Conservation (phyloP, 768 basidiomycete genomes). For the Tremella fuciformis region DNA sequence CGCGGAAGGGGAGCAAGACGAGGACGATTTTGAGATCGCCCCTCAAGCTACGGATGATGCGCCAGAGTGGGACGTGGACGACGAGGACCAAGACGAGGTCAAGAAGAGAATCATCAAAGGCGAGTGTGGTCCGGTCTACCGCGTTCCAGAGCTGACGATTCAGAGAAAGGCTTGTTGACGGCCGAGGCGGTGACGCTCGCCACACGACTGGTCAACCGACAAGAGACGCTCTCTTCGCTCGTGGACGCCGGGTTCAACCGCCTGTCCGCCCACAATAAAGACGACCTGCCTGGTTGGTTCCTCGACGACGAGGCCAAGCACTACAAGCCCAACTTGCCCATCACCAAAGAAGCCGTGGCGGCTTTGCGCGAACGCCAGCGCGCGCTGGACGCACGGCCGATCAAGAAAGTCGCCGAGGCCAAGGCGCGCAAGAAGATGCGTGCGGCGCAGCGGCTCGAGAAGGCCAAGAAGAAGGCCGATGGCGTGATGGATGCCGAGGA, state of each 20-base stretch:
- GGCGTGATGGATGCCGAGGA: slow-evolving; percentile 74
- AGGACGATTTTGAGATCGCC: slow-evolving; percentile 72
- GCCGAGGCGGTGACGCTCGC: slow-evolving; percentile 89
- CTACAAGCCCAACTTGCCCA: slow-evolving; percentile 91
- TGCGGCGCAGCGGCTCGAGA: slow-evolving; percentile 77
- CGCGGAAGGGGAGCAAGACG: slow-evolving; percentile 49
- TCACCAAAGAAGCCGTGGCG: slow-evolving; percentile 90
- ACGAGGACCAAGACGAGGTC: slow-evolving; percentile 68
- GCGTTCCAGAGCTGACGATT: not conserved
- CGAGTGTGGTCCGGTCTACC: slow-evolving; percentile 51
- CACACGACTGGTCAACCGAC: slow-evolving; percentile 81
- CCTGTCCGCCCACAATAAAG: slow-evolving; percentile 85
- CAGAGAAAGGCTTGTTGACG: slow-evolving; percentile 78
- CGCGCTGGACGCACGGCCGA: slow-evolving; percentile 90
- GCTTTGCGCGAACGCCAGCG: slow-evolving; percentile 84
- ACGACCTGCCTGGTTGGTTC: slow-evolving; percentile 92
- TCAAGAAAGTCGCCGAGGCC: slow-evolving; percentile 98
- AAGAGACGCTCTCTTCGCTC: slow-evolving; percentile 80
- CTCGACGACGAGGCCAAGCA: slow-evolving; percentile 90
- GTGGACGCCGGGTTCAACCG: slow-evolving; percentile 95
- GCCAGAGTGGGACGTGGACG: slow-evolving; percentile 73
- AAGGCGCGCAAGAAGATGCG: slow-evolving; percentile 95
- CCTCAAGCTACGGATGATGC: slow-evolving; percentile 63
- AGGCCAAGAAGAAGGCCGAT: slow-evolving; percentile 93
- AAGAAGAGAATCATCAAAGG: slow-evolving; percentile 67